Conservation (phyloP, 139 green algal species). For the Protoeuglena noctilucae region DNA sequence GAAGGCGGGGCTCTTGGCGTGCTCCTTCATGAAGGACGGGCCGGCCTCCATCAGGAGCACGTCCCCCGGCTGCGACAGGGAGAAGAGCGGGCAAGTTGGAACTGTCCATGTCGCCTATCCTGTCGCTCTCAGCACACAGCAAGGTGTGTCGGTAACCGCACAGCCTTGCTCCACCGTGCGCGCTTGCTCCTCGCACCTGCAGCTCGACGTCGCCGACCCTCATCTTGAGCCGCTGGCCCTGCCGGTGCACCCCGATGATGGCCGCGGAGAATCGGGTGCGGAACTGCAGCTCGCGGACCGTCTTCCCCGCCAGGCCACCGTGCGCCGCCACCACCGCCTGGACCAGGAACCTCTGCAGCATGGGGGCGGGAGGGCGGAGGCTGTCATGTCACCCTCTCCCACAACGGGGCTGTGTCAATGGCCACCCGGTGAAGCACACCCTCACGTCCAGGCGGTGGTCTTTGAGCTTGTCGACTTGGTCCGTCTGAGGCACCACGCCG, state of each 20-base stretch:
- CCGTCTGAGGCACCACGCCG: slow-evolving; percentile 23
- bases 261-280: background rate
- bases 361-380: too few relatives aligned
- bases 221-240: slow-evolving; percentile 17
- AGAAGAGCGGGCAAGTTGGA: too few relatives aligned
- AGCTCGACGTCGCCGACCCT: slow-evolving; percentile 34
- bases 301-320: background rate
- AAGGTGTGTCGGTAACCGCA: too few relatives aligned
- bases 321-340: slow-evolving; percentile 5
- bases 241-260: background rate
- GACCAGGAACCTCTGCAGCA: slow-evolving; percentile 4
- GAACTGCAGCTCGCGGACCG: background rate
- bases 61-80: slow-evolving; percentile 27
- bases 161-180: too few relatives aligned
- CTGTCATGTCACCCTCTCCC: too few relatives aligned
- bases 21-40: slow-evolving; percentile 22
- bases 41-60: slow-evolving; percentile 40
- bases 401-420: too few relatives aligned
- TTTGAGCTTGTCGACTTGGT: slow-evolving; percentile 21
- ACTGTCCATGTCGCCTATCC: too few relatives aligned
- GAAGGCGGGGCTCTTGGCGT: slow-evolving; percentile 31
- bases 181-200: too few relatives aligned
- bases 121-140: too few relatives aligned
- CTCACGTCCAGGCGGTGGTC: background rate
- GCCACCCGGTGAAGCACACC: too few relatives aligned